Evolutionary conservation across 306 rosid genomes (phyloP), one percentile per base, ranked within the genome.

Genomic region (Quercus dentata): DNA sequence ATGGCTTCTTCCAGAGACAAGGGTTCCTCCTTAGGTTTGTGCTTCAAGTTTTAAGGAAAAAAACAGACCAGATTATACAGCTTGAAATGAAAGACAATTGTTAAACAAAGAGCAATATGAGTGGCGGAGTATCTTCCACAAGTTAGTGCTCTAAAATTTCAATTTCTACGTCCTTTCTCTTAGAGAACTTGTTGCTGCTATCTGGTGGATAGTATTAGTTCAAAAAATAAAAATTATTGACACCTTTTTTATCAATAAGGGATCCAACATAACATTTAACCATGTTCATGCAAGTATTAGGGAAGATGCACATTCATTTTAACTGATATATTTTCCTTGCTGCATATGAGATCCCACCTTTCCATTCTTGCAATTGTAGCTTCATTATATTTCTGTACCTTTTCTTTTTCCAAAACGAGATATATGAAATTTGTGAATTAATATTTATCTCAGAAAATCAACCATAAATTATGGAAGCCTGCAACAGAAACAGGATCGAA

Each of bases 1-100:
- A 91, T 4, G 30, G 97, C 98, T 38, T 90, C 94, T 0, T 91
- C 92, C 86, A 94, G 79, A 54, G 97, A 88, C 85, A 89, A 5
- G 5, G 89, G 76, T 82, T 82, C 92, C 8, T 88, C 81, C 88
- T 90, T 92, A 15, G 91, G 92, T 57, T 94, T 91, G 3, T 83
- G 84, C 98, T 94, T 92, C 87, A 78, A 55, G 80, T 71, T 79
- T 79, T 56, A 33, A 56, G 49, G 30, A 77, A 62, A 38, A 54
- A 13, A 67, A 21, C 44, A 44, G 11, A 41, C 46, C 52, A 20
- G 5, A 67, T 14, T 25, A 11, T 5, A 28, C 4, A 25, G 27
- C 58, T 31, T 62, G 23, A 81, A 79, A 79, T 74, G n/a, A 41
- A 33, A 25, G 74, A 83, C 58, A 80, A 81, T 31, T 13, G 70